These are phyloP conservation scores for Leccinum solheimii DNA, from an alignment of 1,284 basidiomycete genomes.

Conservation along the genomic window DNA sequence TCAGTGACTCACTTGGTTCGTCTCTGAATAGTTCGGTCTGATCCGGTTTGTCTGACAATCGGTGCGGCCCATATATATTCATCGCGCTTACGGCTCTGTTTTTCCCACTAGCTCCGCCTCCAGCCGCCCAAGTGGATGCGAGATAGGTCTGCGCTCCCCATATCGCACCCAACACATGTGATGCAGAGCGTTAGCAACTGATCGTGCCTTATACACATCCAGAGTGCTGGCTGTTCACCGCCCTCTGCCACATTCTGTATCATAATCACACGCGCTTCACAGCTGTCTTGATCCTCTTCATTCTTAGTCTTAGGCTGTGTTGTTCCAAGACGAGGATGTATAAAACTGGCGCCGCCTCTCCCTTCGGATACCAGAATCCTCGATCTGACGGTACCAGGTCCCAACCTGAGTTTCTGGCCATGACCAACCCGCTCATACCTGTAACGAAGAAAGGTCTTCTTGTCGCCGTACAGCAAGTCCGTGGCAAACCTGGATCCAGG, in stretches of 20 bases:
- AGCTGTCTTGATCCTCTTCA: background rate
- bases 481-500: background rate
- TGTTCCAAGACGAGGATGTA: background rate
- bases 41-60: background rate
- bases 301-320: background rate
- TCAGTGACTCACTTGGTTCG: background rate
- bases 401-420: background rate
- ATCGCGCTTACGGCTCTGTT: background rate
- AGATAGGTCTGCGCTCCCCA: background rate
- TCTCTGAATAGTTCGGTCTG: background rate
- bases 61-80: background rate
- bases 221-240: background rate
- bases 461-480: constrained; percentile 19
- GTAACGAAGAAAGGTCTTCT: constrained; percentile 27
- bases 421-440: background rate
- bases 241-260: background rate
- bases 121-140: background rate
- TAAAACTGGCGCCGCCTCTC: background rate
- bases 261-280: background rate
- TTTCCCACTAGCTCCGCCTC: background rate
- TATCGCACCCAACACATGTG: background rate
- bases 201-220: background rate
- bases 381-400: background rate
- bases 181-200: constrained; percentile 4
- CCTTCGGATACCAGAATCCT: background rate